Evolutionary conservation across 1,139 yeast genomes (phyloP), one percentile per base, ranked within the genome.

Genomic region (Zygoascus meyerae): DNA sequence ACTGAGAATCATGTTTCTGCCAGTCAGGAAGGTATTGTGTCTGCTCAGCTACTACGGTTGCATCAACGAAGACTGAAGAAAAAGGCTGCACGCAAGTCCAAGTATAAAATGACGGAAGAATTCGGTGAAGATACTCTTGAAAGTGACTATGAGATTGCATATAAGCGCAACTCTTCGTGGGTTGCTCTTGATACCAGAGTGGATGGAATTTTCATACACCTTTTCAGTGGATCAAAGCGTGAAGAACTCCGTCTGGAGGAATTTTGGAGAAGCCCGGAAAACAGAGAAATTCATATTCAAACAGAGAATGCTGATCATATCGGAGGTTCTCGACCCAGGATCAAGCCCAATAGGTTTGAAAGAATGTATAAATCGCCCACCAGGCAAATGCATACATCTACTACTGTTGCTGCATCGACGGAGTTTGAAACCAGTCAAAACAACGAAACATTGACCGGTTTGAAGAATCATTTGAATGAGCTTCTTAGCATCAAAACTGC

Each of bases 161-260:
- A 50, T 70, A 69, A 50, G 37, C 54, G 50, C 35, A 51, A 49
- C 26, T 59, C 53, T 39, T 55, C 57, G 11, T 90, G 97, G 97
- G 79, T 86, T 18, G 79, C 86, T 75, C 71, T 89, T 46, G 87
- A 86, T 55, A 75, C 86, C 35, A 71, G 73, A 30, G 66, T 78
- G 2, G 84, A 81, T 52, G 78, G 79, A 21, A 72, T 86, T 3
- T 75, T 73, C 49, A 73, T 89, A 34, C 95, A 90, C 63, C 67
- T 90, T 40, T 66, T 90, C 58, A 86, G 95, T 0, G 70, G 73
- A 9, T 80, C 78, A 34, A 77, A 94, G 64, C 71, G 97, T 50
- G 62, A 64, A 17, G 82, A 78, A 51, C 67, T 90, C 50, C 78
- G 83, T 54, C 71, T 90, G 57, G 96, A 89, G 61, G 71, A 73